A percentile compares a stretch with the other conserved stretches of the same genome.
Evolutionary conservation across 768 basidiomycete species (phyloP).

Genomic region (Lyophyllum atratum): DNA sequence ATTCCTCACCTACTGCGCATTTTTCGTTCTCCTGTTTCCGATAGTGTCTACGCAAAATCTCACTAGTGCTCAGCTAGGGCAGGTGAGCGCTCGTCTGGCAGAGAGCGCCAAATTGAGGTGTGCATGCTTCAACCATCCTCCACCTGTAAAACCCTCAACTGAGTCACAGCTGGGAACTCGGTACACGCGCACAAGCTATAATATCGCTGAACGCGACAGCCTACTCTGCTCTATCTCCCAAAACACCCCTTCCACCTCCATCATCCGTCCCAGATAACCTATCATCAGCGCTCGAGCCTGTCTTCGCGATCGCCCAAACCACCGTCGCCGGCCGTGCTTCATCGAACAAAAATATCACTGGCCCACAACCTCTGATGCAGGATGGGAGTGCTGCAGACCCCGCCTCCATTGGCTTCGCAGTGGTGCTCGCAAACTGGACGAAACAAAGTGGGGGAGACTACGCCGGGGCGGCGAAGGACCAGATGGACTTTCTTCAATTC

Average conservation of each 20-base stretch:
- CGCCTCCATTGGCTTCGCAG: constrained; percentile 71
- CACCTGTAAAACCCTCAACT: background rate
- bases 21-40: constrained; percentile 5
- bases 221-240: constrained; percentile 44
- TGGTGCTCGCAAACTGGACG: constrained; percentile 60
- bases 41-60: constrained; percentile 28
- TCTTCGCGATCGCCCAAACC: constrained; percentile 54
- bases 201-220: constrained; percentile 45
- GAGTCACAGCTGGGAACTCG: constrained; percentile 53
- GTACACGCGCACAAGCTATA: constrained; percentile 54
- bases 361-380: constrained; percentile 58
- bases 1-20: background rate
- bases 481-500: constrained; percentile 63
- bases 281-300: constrained; percentile 44
- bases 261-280: constrained; percentile 30
- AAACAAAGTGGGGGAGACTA: constrained; percentile 51
- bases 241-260: constrained; percentile 37
- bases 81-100: constrained; percentile 36
- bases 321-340: constrained; percentile 49
- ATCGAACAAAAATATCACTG: constrained; percentile 42
- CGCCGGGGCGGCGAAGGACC: constrained; percentile 61
- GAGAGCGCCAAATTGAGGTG: constrained; percentile 41
- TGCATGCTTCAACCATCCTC: constrained; percentile 8
- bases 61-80: constrained; percentile 31
- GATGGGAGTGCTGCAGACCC: constrained; percentile 76